Evolutionary conservation across 164 flowering plant genomes (phyloP).

Genomic region (Amborella trichopoda): DNA sequence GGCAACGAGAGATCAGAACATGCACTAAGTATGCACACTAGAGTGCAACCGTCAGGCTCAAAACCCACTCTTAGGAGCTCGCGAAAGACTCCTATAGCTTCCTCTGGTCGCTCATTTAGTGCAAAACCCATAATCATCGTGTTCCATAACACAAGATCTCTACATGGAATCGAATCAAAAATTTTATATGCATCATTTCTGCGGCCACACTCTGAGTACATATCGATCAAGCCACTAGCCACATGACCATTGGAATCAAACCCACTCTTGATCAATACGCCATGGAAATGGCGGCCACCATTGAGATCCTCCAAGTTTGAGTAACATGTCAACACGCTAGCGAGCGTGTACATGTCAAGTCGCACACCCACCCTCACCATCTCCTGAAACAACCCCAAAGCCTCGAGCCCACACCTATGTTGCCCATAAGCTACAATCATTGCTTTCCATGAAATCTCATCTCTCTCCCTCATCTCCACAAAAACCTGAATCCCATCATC

Average conservation of each 20-base stretch:
- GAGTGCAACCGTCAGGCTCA: constrained; percentile 75
- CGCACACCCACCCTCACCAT: constrained; percentile 33
- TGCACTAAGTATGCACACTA: constrained; percentile 70
- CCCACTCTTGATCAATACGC: constrained; percentile 53
- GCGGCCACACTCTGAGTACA: constrained; percentile 62
- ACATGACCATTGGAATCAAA: constrained; percentile 58
- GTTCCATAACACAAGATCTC: constrained; percentile 85
- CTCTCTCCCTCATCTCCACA: constrained; percentile 36
- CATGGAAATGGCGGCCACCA: constrained; percentile 80
- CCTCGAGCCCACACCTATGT: constrained; percentile 43
- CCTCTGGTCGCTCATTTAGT: constrained; percentile 42
- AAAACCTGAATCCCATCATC: constrained; percentile 44
- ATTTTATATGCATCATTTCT: constrained; percentile 38
- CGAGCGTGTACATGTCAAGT: constrained; percentile 66
- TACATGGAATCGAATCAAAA: constrained; percentile 43
- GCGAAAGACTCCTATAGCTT: constrained; percentile 53
- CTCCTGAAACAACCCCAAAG: constrained; percentile 50
- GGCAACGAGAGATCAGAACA: constrained; percentile 68
- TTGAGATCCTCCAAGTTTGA: constrained; percentile 42
- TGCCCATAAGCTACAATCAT: constrained; percentile 81
- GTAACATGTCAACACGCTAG: constrained; percentile 72
- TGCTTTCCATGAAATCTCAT: constrained; percentile 85
- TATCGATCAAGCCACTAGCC: constrained; percentile 78
- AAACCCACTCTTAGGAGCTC: constrained; percentile 45
- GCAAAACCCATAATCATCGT: constrained; percentile 86